Percentiles rank a stretch among this genome's conserved stretches.
Evolutionary conservation across 345 rosid genomes (phyloP).

Genomic region (Camelina sativa): DNA sequence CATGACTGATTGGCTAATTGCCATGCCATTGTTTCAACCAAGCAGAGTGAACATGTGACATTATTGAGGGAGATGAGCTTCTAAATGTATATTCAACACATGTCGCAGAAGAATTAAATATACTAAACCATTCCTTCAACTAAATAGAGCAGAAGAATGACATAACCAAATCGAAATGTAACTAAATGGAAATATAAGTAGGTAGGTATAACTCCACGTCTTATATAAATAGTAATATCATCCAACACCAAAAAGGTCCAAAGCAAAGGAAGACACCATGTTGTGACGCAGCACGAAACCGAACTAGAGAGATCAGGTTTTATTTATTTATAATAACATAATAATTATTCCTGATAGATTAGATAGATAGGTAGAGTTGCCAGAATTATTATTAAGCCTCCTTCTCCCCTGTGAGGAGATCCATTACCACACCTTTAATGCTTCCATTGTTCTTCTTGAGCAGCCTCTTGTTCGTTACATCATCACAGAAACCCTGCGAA

Average conservation of each 20-base stretch:
- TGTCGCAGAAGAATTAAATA: neutral
- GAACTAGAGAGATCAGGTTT: constrained; percentile 28
- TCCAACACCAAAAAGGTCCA: constrained; percentile 4
- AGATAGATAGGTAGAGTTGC: neutral
- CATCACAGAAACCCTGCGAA: constrained; percentile 80
- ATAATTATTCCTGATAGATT: neutral
- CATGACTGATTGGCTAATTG: neutral
- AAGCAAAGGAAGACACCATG: constrained; percentile 10
- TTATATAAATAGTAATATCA: constrained; percentile 1
- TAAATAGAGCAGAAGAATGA: neutral
- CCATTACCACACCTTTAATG: constrained; percentile 87
- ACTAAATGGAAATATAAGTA: neutral
- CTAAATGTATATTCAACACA: neutral
- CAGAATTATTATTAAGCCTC: constrained; percentile 45
- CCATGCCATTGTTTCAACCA: neutral
- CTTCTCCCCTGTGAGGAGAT: constrained; percentile 77
- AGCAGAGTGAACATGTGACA: too few species aligned
- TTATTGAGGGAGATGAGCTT: neutral
- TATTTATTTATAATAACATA: constrained; percentile 40
- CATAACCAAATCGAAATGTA: neutral
- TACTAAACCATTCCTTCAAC: neutral
- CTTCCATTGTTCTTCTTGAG: constrained; percentile 96
- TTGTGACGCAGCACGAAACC: constrained; percentile 23
- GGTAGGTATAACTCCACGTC: neutral
- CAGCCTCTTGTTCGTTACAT: constrained; percentile 79